Percentiles rank a stretch among this genome's conserved stretches.
phyloP scores from a whole-genome alignment of 176 grass and related monocot species.

The Carex scoparia region DNA sequence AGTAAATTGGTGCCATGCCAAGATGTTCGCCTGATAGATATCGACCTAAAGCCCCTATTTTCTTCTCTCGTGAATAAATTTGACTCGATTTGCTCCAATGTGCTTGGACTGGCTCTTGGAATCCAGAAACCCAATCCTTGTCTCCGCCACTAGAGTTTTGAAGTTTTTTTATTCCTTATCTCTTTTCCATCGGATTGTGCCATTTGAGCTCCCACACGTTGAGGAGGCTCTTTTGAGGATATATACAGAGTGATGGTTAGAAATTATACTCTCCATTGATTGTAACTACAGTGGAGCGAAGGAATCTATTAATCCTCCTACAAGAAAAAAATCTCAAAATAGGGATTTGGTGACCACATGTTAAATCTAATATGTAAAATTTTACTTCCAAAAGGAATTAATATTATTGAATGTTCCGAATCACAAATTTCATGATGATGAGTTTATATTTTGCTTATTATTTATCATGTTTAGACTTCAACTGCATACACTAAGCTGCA shows the following conservation, averaged over 20 bases:
- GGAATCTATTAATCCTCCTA: background rate
- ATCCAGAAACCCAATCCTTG: conserved; percentile 23
- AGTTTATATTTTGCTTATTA: background rate
- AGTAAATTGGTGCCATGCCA: conserved; percentile 24
- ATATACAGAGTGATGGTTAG: background rate
- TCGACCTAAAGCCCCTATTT: conserved; percentile 20
- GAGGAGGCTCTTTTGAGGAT: background rate
- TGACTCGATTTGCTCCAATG: conserved; percentile 14
- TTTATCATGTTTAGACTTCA: background rate
- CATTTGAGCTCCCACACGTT: background rate
- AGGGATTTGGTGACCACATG: background rate
- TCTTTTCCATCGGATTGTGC: background rate
- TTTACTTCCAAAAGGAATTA: background rate
- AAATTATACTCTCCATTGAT: conserved; percentile 5
- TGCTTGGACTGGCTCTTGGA: conserved; percentile 9
- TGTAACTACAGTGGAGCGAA: background rate
- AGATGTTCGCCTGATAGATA: conserved; percentile 25
- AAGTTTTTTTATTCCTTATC: background rate
- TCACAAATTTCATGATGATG: background rate
- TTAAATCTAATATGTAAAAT: background rate
- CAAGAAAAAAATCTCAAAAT: background rate
- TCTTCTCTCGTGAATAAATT: conserved; percentile 9
- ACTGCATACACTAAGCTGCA: background rate
- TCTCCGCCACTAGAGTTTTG: background rate
- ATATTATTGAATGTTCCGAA: background rate